A percentile compares a stretch with the other conserved stretches of the same genome.
These are phyloP conservation scores for Immersiporthe knoxdaviesiana DNA, from an alignment of 2,329 filamentous ascomycete species.

Conservation along the genomic window DNA sequence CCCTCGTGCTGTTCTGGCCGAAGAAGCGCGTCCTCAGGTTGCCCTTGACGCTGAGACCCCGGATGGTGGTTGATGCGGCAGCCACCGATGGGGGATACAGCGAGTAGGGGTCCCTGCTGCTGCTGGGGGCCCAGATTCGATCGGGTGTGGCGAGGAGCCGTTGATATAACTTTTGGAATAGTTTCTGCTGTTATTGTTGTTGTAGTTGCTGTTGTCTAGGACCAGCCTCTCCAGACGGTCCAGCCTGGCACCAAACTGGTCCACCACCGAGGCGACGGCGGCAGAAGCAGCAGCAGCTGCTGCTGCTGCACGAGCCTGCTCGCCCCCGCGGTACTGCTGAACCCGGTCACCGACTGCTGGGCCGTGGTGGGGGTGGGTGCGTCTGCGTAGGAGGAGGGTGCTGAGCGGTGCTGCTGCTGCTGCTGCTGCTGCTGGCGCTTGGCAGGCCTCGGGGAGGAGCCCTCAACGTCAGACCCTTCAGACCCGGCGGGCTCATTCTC, in stretches of 20 bases:
- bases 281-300: no score
- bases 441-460: constrained; percentile 30
- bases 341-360: constrained; percentile 6
- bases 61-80: constrained; percentile 47
- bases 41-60: constrained; percentile 55
- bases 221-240: constrained; percentile 58
- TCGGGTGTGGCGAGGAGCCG: constrained; percentile 10
- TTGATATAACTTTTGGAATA: no score
- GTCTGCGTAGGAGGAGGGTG: constrained; percentile 22
- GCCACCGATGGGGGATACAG: constrained; percentile 33
- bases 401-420: constrained; percentile 29
- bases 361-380: constrained; percentile 16
- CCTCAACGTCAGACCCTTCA: constrained; percentile 44
- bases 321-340: constrained; percentile 33
- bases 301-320: constrained; percentile 9
- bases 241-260: constrained; percentile 49
- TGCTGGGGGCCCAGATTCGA: constrained; percentile 20
- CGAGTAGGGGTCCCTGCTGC: constrained; percentile 17
- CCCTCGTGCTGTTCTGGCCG: constrained; percentile 56
- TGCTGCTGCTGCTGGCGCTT: constrained; percentile 47
- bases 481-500: constrained; percentile 54
- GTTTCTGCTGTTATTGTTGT: no score
- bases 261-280: constrained; percentile 20
- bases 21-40: constrained; percentile 54
- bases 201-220: constrained; percentile 31